These are phyloP conservation scores for Tetracentron sinense DNA, from an alignment of 164 flowering plant species.

Conservation along the genomic window DNA sequence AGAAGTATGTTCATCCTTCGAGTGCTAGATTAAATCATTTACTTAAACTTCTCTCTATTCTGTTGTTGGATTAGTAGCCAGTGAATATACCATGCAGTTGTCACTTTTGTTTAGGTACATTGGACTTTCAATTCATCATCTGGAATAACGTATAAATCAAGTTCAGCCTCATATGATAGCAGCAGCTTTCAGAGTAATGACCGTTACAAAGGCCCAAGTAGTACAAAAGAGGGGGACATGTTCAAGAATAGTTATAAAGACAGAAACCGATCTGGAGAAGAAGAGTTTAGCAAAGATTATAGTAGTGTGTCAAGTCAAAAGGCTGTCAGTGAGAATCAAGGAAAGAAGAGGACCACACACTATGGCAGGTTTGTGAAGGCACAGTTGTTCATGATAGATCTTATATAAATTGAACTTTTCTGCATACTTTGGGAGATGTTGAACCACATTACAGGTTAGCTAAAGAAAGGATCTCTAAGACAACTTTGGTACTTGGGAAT, in stretches of 20 bases:
- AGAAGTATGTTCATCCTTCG: conserved; percentile 59
- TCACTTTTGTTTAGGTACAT: conserved; percentile 52
- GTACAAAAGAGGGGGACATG: conserved; percentile 36
- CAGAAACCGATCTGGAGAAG: conserved; percentile 43
- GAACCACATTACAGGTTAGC: not conserved
- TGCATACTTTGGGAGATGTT: not conserved
- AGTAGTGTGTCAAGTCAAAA: conserved; percentile 39
- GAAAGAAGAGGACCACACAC: conserved; percentile 36
- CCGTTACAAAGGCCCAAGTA: conserved; percentile 49
- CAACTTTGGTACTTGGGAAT: no score
- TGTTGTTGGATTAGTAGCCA: not conserved
- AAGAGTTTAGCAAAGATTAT: conserved; percentile 35
- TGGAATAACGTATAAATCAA: conserved; percentile 73
- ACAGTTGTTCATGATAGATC: not conserved
- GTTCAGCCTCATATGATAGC: conserved; percentile 54
- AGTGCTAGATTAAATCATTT: conserved; percentile 7
- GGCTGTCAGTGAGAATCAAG: conserved; percentile 26
- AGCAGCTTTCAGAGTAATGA: conserved; percentile 46
- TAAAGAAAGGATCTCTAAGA: no score
- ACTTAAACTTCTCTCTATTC: not conserved
- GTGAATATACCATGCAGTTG: conserved; percentile 12
- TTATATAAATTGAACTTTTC: not conserved
- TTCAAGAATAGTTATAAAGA: conserved; percentile 46
- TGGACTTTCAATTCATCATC: conserved; percentile 93
- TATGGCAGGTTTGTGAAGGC: conserved; percentile 39